phyloP scores from a whole-genome alignment of 1,284 basidiomycete genomes.

The Apiotrichum mycotoxinovorans region DNA sequence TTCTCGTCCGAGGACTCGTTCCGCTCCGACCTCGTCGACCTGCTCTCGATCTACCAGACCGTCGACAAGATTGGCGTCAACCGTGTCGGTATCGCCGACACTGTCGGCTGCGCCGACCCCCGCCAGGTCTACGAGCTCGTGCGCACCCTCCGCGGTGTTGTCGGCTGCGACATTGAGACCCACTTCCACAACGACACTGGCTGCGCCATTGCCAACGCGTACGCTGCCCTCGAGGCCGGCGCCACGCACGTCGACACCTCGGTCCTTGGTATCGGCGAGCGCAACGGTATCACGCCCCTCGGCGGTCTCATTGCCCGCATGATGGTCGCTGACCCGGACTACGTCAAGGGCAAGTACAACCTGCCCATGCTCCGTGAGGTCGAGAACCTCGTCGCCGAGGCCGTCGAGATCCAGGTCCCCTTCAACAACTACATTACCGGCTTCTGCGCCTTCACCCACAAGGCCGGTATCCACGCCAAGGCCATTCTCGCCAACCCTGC shows the following conservation, averaged over 20 bases:
- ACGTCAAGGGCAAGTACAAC: constrained; percentile 99
- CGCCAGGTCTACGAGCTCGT: constrained; percentile 99
- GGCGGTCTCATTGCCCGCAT: constrained; percentile 96
- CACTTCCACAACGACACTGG: constrained; percentile 98
- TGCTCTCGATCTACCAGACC: constrained; percentile 97
- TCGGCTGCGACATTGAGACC: constrained; percentile 94
- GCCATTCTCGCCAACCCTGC: constrained; percentile 99
- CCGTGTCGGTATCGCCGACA: constrained; percentile 98
- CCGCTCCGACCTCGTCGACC: constrained; percentile 98
- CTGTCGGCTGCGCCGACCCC: constrained; percentile 97
- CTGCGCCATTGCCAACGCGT: constrained; percentile 94
- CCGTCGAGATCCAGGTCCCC: constrained; percentile 95
- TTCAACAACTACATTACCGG: constrained; percentile 72
- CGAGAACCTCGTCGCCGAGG: constrained; percentile 98
- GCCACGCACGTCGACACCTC: constrained; percentile 98
- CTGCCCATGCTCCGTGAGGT: constrained; percentile 95
- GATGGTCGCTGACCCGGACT: constrained; percentile 87
- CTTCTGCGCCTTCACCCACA: constrained; percentile 99
- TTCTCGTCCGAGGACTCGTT: constrained; percentile 99
- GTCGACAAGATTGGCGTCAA: constrained; percentile 99
- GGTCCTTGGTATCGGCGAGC: constrained; percentile 92
- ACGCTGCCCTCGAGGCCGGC: constrained; percentile 96
- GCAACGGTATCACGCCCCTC: constrained; percentile 97
- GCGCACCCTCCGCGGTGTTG: constrained; percentile 90
- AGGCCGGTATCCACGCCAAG: constrained; percentile 99